These are phyloP conservation scores for Malus sieversii DNA, from an alignment of 306 rosid genomes.

Conservation along the genomic window DNA sequence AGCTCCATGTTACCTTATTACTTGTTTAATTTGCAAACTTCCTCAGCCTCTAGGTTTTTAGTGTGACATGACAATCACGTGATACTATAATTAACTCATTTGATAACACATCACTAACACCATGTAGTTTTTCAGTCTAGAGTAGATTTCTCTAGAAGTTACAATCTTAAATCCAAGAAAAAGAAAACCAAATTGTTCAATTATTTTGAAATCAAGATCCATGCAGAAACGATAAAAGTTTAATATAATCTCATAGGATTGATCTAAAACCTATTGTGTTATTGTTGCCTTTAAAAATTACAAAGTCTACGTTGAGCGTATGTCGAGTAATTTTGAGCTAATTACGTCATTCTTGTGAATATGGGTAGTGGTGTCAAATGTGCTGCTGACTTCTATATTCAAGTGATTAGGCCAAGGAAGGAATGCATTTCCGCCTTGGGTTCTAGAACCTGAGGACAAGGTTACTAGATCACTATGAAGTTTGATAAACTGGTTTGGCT, in stretches of 20 bases:
- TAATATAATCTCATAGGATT: neutral
- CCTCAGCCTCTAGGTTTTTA: neutral
- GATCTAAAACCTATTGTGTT: neutral
- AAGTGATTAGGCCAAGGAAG: no score
- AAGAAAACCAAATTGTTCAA: neutral
- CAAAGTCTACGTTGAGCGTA: rapidly evolving
- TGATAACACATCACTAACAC: neutral
- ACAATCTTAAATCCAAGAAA: neutral
- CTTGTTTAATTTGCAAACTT: neutral
- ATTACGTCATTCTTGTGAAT: no score
- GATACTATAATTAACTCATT: neutral
- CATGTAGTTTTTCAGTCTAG: neutral
- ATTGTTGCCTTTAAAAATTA: no score
- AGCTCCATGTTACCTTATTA: neutral
- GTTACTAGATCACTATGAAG: no score
- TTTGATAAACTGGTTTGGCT: no score
- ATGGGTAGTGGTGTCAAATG: no score
- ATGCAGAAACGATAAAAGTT: neutral
- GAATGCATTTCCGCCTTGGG: no score
- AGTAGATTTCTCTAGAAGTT: neutral
- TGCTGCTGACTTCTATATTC: no score
- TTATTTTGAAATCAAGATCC: neutral
- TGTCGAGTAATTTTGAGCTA: no score
- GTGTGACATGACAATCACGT: neutral
- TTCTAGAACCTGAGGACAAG: no score